Conservation (phyloP, 1,284 basidiomycete genomes). For the Malassezia obtusa region DNA sequence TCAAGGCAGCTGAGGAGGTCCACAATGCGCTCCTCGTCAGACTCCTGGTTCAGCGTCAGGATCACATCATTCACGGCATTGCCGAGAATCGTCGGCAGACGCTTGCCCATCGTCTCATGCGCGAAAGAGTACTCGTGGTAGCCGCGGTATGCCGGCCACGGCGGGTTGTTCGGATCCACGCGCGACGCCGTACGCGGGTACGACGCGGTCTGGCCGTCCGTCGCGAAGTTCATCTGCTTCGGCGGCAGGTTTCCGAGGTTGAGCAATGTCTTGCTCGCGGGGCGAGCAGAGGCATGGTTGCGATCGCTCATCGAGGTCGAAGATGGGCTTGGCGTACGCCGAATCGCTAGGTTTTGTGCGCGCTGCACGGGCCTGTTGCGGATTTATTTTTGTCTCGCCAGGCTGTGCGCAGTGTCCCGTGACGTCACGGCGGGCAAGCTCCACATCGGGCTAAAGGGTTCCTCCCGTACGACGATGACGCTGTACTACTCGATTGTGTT, state of each 20-base stretch:
- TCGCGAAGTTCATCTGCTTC: slow-evolving; percentile 36
- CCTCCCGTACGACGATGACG: slow-evolving; percentile 26
- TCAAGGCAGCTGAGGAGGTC: slow-evolving; percentile 81
- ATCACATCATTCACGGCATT: slow-evolving; percentile 91
- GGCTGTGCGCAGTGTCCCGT: not conserved
- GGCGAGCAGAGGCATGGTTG: slow-evolving; percentile 38
- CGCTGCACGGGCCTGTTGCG: not conserved
- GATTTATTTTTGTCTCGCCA: not conserved
- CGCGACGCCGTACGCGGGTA: slow-evolving; percentile 14
- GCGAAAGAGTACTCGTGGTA: slow-evolving; percentile 95
- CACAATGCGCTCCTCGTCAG: slow-evolving; percentile 68
- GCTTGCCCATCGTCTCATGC: slow-evolving; percentile 70
- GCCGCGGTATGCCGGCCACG: slow-evolving; percentile 76
- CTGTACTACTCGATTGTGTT: slow-evolving; percentile 47
- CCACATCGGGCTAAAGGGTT: not conserved
- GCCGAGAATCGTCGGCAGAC: slow-evolving; percentile 85
- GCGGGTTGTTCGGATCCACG: slow-evolving; percentile 77
- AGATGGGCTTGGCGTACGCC: not conserved
- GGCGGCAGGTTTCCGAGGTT: slow-evolving; percentile 47
- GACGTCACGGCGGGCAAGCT: not conserved
- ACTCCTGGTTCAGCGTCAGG: slow-evolving; percentile 69
- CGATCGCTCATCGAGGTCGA: slow-evolving; percentile 29
- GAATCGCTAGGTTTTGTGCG: not conserved
- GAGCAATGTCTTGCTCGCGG: slow-evolving; percentile 43
- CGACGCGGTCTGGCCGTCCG: slow-evolving; percentile 5